A percentile compares a stretch with the other conserved stretches of the same genome.
These are phyloP conservation scores for Volutella citrinella DNA, from an alignment of 2,329 filamentous ascomycete genomes.

Conservation along the genomic window DNA sequence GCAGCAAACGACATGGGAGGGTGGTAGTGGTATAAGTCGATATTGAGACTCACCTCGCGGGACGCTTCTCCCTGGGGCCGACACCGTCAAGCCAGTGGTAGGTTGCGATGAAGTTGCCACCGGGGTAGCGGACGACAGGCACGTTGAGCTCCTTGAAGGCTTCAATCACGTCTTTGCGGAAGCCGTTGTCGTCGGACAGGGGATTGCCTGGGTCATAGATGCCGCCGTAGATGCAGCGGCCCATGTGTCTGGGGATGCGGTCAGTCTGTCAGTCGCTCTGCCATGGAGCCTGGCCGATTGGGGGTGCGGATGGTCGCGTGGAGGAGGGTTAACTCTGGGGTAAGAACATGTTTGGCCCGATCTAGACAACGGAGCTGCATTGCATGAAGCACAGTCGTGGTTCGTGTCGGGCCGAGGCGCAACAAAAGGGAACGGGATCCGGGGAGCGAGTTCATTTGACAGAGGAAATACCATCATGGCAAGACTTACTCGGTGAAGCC, in stretches of 20 bases:
- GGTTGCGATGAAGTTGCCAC: constrained; percentile 80
- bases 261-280: too few relatives aligned
- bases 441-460: too few relatives aligned
- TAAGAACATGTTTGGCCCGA: too few relatives aligned
- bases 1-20: neutral
- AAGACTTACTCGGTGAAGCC: constrained; percentile 74
- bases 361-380: too few relatives aligned
- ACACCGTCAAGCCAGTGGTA: constrained; percentile 85
- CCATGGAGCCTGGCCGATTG: constrained; percentile 3
- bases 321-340: constrained; percentile 3
- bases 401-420: too few relatives aligned
- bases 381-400: too few relatives aligned
- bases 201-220: constrained; percentile 76
- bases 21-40: neutral
- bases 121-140: constrained; percentile 77
- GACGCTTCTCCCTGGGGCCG: constrained; percentile 68
- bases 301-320: neutral
- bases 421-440: too few relatives aligned
- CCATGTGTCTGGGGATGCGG: constrained; percentile 70
- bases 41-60: constrained; percentile 33
- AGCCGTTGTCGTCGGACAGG: constrained; percentile 71
- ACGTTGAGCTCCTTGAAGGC: constrained; percentile 71
- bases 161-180: constrained; percentile 74
- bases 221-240: constrained; percentile 82
- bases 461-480: too few relatives aligned